Evolutionary conservation across 257 asterid genomes (phyloP), one percentile per base, ranked within the genome.

Genomic region (Solanum commersonii): DNA sequence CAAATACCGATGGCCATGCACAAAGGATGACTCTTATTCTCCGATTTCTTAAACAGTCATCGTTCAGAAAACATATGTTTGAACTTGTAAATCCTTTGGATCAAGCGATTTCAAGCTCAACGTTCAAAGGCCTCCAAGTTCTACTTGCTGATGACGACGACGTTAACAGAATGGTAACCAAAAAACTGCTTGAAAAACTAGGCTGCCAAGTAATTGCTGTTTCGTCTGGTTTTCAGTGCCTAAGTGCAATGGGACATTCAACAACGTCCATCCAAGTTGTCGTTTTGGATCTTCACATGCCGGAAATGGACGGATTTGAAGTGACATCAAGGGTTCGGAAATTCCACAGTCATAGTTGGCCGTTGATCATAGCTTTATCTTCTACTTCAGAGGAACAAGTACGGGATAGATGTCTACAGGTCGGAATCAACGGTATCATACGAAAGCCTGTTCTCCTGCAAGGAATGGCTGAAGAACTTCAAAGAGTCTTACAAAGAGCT

Each of bases 241-340:
- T 92, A 72, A 92, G 88, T 14, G 91, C 91, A 38, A 90, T 92
- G 3, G 89, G 89, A n/a, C 90, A 91, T 35, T 85, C 92, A 10
- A 87, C 89, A 22, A 87, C 91, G 2, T 27, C 83, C 15, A 89
- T 82, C 76, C 90, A 88, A 82, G 86, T 92, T n/a, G 92, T 92
- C n/a, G 22, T 92, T 31, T 78, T 92, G 88, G 94, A 92, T 59
- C 90, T 92, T 90, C 93, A 92, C 82, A 90, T 92, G 94, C 90
- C 92, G 0, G 94, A 90, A 46, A 92, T 92, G 90, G 94, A 92
- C 31, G 94, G 94, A 59, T 92, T 87, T 25, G 92, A 90, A 84
- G 94, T 92, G 76, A 89, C 92, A 3, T 85, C 22, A 31, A 92
- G 92, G 60, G 90, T 90, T n/a, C 90, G 93, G 13, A 90, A 92